Conservation (phyloP, 169 alveolate species). For the Babesia divergens region DNA sequence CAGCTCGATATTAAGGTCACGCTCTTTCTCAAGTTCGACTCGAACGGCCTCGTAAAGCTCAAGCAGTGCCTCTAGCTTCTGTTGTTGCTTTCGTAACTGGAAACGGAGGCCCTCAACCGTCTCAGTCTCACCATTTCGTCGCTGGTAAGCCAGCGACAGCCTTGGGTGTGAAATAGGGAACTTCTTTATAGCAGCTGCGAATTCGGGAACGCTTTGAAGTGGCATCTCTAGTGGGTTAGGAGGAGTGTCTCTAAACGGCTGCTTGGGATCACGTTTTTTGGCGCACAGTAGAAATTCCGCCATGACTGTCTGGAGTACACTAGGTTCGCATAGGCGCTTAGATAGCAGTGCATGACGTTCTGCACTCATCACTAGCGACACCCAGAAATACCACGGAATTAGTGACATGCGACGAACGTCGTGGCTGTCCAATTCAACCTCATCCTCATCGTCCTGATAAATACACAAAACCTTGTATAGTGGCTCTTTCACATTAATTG, state of each 20-base stretch:
- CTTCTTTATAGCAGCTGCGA: not conserved
- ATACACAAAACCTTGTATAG: constrained; percentile 35
- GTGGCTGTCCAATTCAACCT: constrained; percentile 19
- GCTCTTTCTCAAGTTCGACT: constrained; percentile 42
- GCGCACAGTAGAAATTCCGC: constrained; percentile 22
- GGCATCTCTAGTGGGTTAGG: constrained; percentile 60
- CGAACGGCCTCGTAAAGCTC: constrained; percentile 30
- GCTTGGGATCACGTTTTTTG: constrained; percentile 10
- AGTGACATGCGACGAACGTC: constrained; percentile 44
- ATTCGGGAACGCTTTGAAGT: constrained; percentile 2
- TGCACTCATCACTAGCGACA: constrained; percentile 11
- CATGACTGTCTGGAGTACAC: not conserved
- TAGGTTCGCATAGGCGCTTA: not conserved
- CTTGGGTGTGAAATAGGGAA: constrained; percentile 26
- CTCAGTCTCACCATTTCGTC: not conserved
- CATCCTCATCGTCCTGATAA: constrained; percentile 59
- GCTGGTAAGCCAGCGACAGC: not conserved
- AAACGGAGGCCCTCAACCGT: not conserved
- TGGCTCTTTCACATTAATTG: constrained; percentile 37
- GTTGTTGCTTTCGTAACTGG: constrained; percentile 16
- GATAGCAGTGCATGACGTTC: constrained; percentile 16
- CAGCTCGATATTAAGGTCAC: constrained; percentile 16
- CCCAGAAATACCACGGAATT: constrained; percentile 61
- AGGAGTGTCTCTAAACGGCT: constrained; percentile 7
- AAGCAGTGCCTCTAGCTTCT: constrained; percentile 30